Base-by-base conservation (phyloP, 208 protist species). In the Acanthamoeba pearcei region DNA sequence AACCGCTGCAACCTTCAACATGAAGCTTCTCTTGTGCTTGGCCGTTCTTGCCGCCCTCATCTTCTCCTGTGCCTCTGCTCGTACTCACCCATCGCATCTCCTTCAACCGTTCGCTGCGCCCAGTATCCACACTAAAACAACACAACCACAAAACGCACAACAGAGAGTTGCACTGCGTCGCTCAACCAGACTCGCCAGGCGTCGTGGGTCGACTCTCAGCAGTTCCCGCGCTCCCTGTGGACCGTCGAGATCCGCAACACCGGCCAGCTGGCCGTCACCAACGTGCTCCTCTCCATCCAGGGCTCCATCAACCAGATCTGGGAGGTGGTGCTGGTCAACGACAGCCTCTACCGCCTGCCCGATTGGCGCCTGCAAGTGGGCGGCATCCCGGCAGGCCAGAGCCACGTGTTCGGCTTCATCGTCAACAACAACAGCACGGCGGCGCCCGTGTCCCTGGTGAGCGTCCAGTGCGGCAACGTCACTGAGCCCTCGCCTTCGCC, bases 361-460 rank as follows among this genome's bases (percentile, higher is more conserved):
- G 80, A 57, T 13, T 89, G 80, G 80, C 46, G 80, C 27, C 5
- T 35, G 5, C 80, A 89, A 19, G 55, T 38, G 17, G 80, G 80
- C n/a, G 80, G 80, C 80, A 88, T 88, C 15, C 51, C 46, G 0
- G 42, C 51, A 1, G 80, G 80, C 24, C 80, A 88, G 80, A 88
- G 29, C 80, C 80, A 88, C n/a, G 80, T 88, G 22, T 88, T 88
- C 27, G 80, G 80, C 12, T 88, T 88, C 80, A 88, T 88, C 80
- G 22, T 88, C n/a, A 64, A 57, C 80, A 88, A 88, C 53, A 38
- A n/a, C 51, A 42, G 22, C 27, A 64, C 51, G n/a, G 24, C 24
- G 13, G 38, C 80, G 51, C 80, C 80, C 32, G 80, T 66, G 15
- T 66, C 80, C 0, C 19, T 82, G 22, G 38, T 53, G 19, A 51